These are phyloP conservation scores for Cladobotryum protrusum DNA, from an alignment of 2,329 filamentous ascomycete species.

Conservation along the genomic window DNA sequence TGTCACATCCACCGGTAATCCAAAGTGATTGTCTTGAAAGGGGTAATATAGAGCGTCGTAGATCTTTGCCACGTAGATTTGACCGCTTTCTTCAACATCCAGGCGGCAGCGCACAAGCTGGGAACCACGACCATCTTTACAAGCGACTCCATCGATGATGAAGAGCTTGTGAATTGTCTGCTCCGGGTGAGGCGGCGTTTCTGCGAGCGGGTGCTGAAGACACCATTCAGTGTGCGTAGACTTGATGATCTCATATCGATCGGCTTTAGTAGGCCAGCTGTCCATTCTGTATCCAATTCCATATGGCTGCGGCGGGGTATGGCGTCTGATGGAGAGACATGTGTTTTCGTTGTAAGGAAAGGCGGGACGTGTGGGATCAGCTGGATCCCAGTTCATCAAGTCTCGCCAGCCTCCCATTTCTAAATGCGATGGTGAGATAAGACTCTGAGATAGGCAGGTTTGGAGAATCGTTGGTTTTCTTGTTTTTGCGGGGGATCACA, in stretches of 20 bases:
- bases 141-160: constrained; percentile 4
- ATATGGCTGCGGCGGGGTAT: not conserved
- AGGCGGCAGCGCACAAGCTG: constrained; percentile 8
- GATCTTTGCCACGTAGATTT: constrained; percentile 10
- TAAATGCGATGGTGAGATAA: no score
- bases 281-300: not conserved
- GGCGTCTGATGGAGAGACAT: not conserved
- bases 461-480: no score
- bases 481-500: no score
- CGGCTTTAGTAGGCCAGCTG: not conserved
- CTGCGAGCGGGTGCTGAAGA: not conserved
- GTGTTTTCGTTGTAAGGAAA: not conserved
- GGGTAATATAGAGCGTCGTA: constrained; percentile 11
- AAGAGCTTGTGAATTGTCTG: not conserved
- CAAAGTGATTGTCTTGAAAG: not conserved
- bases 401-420: not conserved
- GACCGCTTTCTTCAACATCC: not conserved
- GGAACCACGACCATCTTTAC: constrained; percentile 5
- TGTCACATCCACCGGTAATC: constrained; percentile 1
- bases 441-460: no score
- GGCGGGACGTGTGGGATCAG: not conserved
- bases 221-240: not conserved
- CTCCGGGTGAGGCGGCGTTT: not conserved
- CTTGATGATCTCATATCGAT: not conserved
- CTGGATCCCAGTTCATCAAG: not conserved